Base-by-base conservation (phyloP, 768 basidiomycete genomes). In the Tylopilus vinaceipallidus region DNA sequence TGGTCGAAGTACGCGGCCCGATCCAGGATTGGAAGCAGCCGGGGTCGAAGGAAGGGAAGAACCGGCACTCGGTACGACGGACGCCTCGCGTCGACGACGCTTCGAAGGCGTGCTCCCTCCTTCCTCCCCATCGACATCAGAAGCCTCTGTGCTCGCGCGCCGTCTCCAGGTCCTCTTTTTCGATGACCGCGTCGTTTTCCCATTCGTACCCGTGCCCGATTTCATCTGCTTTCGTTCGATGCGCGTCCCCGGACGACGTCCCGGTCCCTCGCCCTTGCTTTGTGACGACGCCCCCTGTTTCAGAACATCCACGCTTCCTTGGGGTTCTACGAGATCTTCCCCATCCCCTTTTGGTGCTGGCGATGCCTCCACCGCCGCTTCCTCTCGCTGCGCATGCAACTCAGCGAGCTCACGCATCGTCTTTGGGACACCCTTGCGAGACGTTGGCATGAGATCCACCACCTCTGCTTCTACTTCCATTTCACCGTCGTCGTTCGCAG, bases 391-490 rank as follows among this genome's bases (percentile, higher is more conserved):
- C 11, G 55, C 56, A 41, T 65, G 44, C 32, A 30, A 47, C 44
- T 82, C 81, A 11, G 83, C 84, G 52, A 88, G 71, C 55, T 87
- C 77, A 26, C 73, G 72, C 84, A 88, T 82, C 16, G 83, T 81
- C 66, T 78, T 85, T 13, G 83, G 79, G 12, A 54, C 63, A 13
- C 53, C 67, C 23, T 42, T 55, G 11, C 40, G 49, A 26, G 49
- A 48, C 9, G 34, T 43, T 29, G 55, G 51, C 17, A 37, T 34
- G 44, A 47, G 52, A 63, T 42, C 54, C 50, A 45, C 19, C 35
- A 43, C 52, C 20, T 52, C 52, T 23, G 47, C 47, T 26, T 59
- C 59, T 33, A 43, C 52, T 22, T 52, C 52, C 26, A 50, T 35
- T 14, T 54, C 50, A 32, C 17, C 38, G 14, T 45, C 42, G 16